phyloP scores from a whole-genome alignment of 2,329 filamentous ascomycete species.

The Sphaerostilbella broomeana region DNA sequence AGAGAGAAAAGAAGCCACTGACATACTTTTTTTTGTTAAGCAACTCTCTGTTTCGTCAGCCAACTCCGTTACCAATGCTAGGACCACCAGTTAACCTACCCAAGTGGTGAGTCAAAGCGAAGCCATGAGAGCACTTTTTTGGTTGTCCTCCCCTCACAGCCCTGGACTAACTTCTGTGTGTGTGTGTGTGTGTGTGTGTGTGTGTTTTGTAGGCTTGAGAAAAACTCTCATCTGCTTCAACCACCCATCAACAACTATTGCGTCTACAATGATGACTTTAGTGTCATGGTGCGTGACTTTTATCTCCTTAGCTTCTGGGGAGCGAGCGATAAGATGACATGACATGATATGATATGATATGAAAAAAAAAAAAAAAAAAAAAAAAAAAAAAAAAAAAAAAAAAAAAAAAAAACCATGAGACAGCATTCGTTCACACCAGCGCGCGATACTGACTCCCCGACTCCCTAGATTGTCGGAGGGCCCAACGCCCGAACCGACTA shows the following conservation, averaged over 20 bases:
- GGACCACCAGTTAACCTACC: slow-evolving; percentile 48
- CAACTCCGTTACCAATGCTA: slow-evolving; percentile 42
- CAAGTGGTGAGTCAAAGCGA: slow-evolving; percentile 48
- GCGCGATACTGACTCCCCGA: too few relatives aligned
- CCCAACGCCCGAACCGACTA: slow-evolving; percentile 96
- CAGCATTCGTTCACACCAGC: not conserved
- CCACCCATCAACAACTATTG: slow-evolving; percentile 97
- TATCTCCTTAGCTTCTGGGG: too few relatives aligned
- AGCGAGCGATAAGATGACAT: too few relatives aligned
- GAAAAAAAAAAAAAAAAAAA: not conserved
- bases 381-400: not conserved
- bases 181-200: not conserved
- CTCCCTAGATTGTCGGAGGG: slow-evolving; percentile 72
- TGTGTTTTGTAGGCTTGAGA: slow-evolving; percentile 60
- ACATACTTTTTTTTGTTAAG: too few relatives aligned
- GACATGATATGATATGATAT: too few relatives aligned
- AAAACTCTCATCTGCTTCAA: slow-evolving; percentile 86
- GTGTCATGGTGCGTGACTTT: slow-evolving; percentile 59
- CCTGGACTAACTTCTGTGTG: not conserved
- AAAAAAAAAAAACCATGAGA: not conserved
- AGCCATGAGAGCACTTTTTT: not conserved
- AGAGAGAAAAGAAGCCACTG: too few relatives aligned
- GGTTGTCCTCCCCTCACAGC: not conserved
- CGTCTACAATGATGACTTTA: slow-evolving; percentile 79
- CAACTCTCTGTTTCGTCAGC: not conserved